These are phyloP conservation scores for Thermothielavioides terrestris DNA, from an alignment of 495 filamentous ascomycete genomes.

Conservation along the genomic window DNA sequence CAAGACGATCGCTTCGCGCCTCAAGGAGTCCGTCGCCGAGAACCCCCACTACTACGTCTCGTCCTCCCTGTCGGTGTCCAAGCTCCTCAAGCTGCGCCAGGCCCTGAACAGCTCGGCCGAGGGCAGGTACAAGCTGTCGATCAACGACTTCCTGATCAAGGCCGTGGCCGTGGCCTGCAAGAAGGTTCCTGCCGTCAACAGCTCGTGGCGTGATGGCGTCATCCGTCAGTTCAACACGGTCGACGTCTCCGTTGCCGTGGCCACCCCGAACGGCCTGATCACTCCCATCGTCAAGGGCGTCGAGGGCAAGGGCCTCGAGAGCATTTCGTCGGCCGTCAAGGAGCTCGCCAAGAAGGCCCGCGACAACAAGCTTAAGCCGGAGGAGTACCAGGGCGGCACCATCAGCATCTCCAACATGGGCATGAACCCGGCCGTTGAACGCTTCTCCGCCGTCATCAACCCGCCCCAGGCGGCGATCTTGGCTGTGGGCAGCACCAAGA, in stretches of 20 bases:
- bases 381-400: constrained; percentile 98
- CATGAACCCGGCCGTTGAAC: constrained; percentile 93
- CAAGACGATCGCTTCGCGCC: constrained; percentile 89
- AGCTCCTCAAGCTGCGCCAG: constrained; percentile 91
- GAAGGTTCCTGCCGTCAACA: constrained; percentile 94
- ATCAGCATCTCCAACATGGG: constrained; percentile 99
- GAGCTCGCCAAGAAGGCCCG: constrained; percentile 91
- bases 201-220: constrained; percentile 80
- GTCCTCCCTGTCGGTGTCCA: constrained; percentile 74
- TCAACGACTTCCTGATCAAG: constrained; percentile 99
- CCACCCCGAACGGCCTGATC: constrained; percentile 90
- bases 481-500: constrained; percentile 87
- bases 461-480: constrained; percentile 95
- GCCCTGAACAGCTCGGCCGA: constrained; percentile 82
- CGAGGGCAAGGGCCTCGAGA: constrained; percentile 70
- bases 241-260: constrained; percentile 89
- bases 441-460: constrained; percentile 99
- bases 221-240: constrained; percentile 89
- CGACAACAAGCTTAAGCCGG: constrained; percentile 97
- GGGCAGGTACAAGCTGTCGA: constrained; percentile 94
- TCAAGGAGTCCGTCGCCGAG: constrained; percentile 79
- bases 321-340: constrained; percentile 83
- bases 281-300: constrained; percentile 93
- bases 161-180: constrained; percentile 77
- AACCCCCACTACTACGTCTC: constrained; percentile 99